Base-by-base conservation (phyloP, 345 rosid species). In the Eucalyptus curtisii region DNA sequence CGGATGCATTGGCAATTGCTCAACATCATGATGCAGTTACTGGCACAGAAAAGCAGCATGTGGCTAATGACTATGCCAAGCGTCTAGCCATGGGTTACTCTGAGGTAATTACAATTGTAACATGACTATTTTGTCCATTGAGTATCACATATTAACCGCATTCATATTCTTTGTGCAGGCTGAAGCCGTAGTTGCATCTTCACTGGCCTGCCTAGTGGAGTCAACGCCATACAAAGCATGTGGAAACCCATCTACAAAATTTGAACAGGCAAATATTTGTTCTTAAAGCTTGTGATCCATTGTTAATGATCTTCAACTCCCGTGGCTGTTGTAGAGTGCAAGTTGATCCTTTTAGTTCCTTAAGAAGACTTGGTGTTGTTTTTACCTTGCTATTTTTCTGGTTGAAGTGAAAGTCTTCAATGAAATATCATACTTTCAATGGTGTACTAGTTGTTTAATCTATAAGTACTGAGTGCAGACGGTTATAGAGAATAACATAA, bases 1-100 rank as follows among this genome's bases (percentile, higher is more conserved):
- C 97, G 10, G 99, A 98, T 94, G 97, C 99, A 71, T 86, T 98
- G 89, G 99, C 99, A 71, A 95, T 95, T 93, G 96, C 98, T 88
- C 99, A 98, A 88, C 99, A 98, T 93, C 99, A 98, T 89, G 99
- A 98, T 86, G 99, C 97, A 79, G 99, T 98, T 90, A 90, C 95
- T 81, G 99, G 99, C 89, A 98, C 99, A 59, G 96, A 95, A 81
- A 92, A 95, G 93, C 98, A 98, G 88, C 99, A 98, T 40, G 99
- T 98, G 89, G 99, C 99, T 88, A 86, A 95, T 92, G 99, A 98
- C 92, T 98, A 98, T 92, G 96, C 97, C 48, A 96, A 95, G 91
- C 94, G 99, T 88, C 92, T 97, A 86, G 94, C 98, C 49, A 95
- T 98, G 81, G 99, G 99, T 89, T 95, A 96, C 87, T 86, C 86